These are phyloP conservation scores for Phytophthora parvispora DNA, from an alignment of 352 stramenopile species.

Conservation along the genomic window DNA sequence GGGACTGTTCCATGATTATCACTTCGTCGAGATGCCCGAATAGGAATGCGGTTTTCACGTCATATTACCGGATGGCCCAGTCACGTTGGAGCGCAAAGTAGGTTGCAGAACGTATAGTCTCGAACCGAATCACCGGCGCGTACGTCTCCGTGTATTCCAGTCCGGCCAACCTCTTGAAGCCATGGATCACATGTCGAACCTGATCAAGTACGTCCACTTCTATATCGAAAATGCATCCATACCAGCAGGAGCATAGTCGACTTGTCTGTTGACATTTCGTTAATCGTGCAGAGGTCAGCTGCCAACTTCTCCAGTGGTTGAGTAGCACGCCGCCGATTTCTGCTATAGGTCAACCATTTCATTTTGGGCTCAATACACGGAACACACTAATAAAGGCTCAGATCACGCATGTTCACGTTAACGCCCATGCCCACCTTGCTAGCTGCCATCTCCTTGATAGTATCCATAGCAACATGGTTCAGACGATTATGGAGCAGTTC, in stretches of 20 bases:
- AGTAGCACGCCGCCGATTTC: neutral
- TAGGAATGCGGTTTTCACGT: neutral
- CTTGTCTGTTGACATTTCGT: neutral
- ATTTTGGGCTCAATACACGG: neutral
- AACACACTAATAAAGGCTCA: neutral
- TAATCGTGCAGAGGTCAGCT: neutral
- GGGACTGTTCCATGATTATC: neutral
- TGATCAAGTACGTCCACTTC: slow-evolving; percentile 1
- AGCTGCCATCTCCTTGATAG: neutral
- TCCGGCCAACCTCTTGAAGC: neutral
- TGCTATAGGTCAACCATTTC: neutral
- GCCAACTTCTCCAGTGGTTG: neutral
- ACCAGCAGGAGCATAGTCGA: neutral
- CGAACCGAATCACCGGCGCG: neutral
- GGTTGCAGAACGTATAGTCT: neutral
- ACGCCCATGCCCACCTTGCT: neutral
- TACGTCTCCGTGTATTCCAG: neutral
- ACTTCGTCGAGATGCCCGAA: neutral
- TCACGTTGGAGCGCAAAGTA: neutral
- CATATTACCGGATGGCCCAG: neutral
- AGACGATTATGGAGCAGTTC: neutral
- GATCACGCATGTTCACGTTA: neutral
- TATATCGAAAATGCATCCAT: neutral
- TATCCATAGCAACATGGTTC: neutral
- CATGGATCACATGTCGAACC: neutral